Conservation (phyloP, 441 rosid genomes). For the Aleurites moluccanus region DNA sequence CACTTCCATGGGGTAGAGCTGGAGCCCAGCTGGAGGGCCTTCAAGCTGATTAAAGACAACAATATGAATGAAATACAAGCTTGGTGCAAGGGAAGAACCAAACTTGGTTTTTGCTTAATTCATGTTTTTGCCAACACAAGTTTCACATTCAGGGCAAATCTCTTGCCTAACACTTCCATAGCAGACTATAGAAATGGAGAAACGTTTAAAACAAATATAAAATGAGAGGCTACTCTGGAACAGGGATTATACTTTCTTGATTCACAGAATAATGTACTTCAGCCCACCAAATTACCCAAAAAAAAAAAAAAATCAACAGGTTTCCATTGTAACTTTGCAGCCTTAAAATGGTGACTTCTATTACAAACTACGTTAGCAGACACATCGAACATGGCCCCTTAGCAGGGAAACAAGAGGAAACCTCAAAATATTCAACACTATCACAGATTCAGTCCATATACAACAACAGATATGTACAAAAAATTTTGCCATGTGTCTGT, state of each 20-base stretch:
- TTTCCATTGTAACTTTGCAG: conserved; percentile 19
- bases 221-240: neutral
- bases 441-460: conserved; percentile 39
- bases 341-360: conserved; percentile 23
- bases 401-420: conserved; percentile 17
- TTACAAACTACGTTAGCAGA: conserved; percentile 53
- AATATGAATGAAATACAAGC: neutral
- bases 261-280: conserved; percentile 11
- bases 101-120: neutral
- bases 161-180: neutral
- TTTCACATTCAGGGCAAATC: neutral
- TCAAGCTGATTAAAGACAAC: no score
- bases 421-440: conserved; percentile 25
- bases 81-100: neutral
- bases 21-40: neutral
- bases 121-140: neutral
- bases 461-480: conserved; percentile 79
- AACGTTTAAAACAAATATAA: neutral
- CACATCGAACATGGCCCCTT: conserved; percentile 33
- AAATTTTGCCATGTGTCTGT: conserved; percentile 44
- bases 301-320: conserved; percentile 7
- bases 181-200: neutral
- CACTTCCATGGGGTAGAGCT: neutral
- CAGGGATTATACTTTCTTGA: neutral
- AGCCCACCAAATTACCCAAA: conserved; percentile 10